Percentiles rank a stretch among this genome's conserved stretches.
These are phyloP conservation scores for Alternaria triticina DNA, from an alignment of 2,329 filamentous ascomycete species.

Conservation along the genomic window DNA sequence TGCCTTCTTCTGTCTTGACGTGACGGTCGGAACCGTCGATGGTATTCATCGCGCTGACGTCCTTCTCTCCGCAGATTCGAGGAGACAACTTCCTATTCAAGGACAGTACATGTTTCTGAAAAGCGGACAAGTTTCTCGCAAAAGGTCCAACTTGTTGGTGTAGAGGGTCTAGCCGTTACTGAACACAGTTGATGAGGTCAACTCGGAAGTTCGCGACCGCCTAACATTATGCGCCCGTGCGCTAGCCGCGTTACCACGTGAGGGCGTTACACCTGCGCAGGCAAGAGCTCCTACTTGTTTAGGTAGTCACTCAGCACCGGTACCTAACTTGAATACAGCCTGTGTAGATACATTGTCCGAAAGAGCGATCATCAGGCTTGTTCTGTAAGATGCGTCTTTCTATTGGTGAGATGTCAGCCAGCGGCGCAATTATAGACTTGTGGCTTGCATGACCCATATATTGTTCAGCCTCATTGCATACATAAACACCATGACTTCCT, in stretches of 20 bases:
- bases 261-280: not conserved
- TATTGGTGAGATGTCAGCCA: not conserved
- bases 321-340: not conserved
- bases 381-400: not conserved
- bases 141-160: not conserved
- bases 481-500: not conserved
- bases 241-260: constrained; percentile 17
- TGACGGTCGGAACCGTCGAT: constrained; percentile 65
- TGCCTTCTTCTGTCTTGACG: constrained; percentile 46
- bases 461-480: not conserved
- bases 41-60: constrained; percentile 61
- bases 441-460: not conserved
- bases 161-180: not conserved
- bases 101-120: not conserved
- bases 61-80: not conserved
- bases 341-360: not conserved
- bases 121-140: not conserved
- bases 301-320: not conserved
- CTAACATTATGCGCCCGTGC: constrained; percentile 9
- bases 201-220: constrained; percentile 11
- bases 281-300: not conserved
- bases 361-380: not conserved
- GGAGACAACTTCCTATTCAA: not conserved
- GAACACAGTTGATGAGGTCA: constrained; percentile 11
- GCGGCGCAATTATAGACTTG: not conserved